phyloP scores from a whole-genome alignment of 352 stramenopile species.

The Phytophthora sp. region DNA sequence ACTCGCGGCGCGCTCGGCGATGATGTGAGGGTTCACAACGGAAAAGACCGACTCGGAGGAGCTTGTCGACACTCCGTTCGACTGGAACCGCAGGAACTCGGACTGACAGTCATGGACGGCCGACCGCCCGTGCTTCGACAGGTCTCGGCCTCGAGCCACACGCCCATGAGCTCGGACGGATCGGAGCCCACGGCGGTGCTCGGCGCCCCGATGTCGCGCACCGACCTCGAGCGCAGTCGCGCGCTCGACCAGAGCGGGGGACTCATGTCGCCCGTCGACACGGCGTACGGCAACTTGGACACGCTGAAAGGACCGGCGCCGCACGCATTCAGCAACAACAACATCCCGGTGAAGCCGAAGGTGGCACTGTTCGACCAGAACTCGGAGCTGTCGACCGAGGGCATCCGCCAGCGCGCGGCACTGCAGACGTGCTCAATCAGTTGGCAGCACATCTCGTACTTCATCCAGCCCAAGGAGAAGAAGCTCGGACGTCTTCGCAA shows the following conservation, averaged over 20 bases:
- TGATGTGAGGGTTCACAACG: slow-evolving; percentile 30
- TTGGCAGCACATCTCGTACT: slow-evolving; percentile 74
- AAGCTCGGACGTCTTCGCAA: slow-evolving; percentile 14
- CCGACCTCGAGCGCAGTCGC: slow-evolving; percentile 31
- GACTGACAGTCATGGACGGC: slow-evolving; percentile 16
- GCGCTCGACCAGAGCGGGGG: slow-evolving; percentile 16
- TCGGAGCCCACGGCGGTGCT: slow-evolving; percentile 38
- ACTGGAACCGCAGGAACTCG: slow-evolving; percentile 4
- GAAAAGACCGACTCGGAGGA: slow-evolving; percentile 30
- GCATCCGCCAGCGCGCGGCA: slow-evolving; percentile 33
- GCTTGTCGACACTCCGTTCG: slow-evolving; percentile 11
- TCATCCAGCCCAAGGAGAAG: slow-evolving; percentile 45
- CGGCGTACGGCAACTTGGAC: slow-evolving; percentile 33
- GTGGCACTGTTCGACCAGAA: slow-evolving; percentile 38
- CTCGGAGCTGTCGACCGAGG: slow-evolving; percentile 39
- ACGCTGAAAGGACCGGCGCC: slow-evolving; percentile 22
- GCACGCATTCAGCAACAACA: slow-evolving; percentile 35
- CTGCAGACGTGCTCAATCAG: slow-evolving; percentile 60
- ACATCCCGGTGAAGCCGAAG: slow-evolving; percentile 33
- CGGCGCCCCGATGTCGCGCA: slow-evolving; percentile 24
- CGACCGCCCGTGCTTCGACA: slow-evolving; percentile 24
- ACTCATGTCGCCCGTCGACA: slow-evolving; percentile 28
- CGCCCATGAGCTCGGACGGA: slow-evolving; percentile 31
- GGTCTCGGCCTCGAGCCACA: slow-evolving; percentile 24
- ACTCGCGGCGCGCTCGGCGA: no score